These are phyloP conservation scores for Phialophora macrospora DNA, from an alignment of 2,329 filamentous ascomycete species.

Conservation along the genomic window DNA sequence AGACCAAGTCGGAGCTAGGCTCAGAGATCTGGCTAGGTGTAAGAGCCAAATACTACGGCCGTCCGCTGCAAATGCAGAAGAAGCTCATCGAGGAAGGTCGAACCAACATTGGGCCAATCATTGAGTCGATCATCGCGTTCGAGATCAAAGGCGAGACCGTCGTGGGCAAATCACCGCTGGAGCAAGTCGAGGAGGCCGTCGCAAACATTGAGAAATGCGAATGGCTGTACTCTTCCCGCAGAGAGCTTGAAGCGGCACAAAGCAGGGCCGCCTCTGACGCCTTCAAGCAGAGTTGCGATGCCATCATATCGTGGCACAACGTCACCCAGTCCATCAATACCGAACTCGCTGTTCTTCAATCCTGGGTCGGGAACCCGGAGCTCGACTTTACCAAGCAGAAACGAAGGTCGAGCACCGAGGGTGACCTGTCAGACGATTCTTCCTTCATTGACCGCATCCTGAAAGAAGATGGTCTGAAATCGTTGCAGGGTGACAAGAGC, in stretches of 20 bases:
- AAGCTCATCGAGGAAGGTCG: conserved; percentile 87
- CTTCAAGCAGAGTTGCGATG: conserved; percentile 82
- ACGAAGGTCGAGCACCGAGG: conserved; percentile 68
- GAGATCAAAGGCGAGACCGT: conserved; percentile 93
- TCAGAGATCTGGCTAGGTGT: conserved; percentile 86
- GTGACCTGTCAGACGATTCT: conserved; percentile 82
- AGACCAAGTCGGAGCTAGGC: conserved; percentile 69
- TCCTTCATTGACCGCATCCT: conserved; percentile 93
- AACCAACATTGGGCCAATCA: conserved; percentile 69
- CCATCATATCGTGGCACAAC: conserved; percentile 95
- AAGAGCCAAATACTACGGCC: conserved; percentile 79
- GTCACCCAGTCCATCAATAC: conserved; percentile 96
- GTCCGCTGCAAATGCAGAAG: conserved; percentile 80
- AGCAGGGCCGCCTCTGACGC: conserved; percentile 75
- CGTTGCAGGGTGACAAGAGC: conserved; percentile 79
- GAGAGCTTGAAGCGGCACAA: conserved; percentile 74
- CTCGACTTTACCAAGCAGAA: conserved; percentile 84
- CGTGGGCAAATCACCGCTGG: conserved; percentile 81
- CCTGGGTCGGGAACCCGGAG: conserved; percentile 96
- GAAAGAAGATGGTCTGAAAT: conserved; percentile 94
- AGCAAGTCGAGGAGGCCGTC: conserved; percentile 89
- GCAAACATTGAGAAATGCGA: conserved; percentile 89
- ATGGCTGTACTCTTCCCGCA: conserved; percentile 79
- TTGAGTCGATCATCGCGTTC: conserved; percentile 91
- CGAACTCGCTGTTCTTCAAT: conserved; percentile 85